Conservation (phyloP, 2,329 filamentous ascomycete genomes). For the Rhinocladiella similis region DNA sequence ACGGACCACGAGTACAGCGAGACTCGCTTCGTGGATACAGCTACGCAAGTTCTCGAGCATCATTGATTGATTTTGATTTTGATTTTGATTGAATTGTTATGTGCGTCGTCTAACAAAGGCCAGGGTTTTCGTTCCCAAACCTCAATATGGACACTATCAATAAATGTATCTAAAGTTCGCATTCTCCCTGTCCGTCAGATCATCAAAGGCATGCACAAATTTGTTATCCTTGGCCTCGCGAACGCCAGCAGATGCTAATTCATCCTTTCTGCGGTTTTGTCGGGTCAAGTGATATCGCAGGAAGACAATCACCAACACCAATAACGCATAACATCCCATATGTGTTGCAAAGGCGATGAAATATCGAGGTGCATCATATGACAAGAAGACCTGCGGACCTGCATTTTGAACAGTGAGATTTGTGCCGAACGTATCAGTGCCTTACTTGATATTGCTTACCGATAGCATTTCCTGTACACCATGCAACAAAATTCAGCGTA, state of each 20-base stretch:
- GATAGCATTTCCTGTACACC: constrained; percentile 68
- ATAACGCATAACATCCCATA: constrained; percentile 65
- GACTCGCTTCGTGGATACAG: too few species aligned
- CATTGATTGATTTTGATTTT: too few species aligned
- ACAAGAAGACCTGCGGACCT: constrained; percentile 65
- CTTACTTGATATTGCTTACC: neutral
- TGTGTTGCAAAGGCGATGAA: constrained; percentile 70
- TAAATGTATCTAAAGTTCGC: constrained; percentile 64
- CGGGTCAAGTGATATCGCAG: constrained; percentile 59
- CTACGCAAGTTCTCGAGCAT: neutral
- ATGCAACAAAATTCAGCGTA: constrained; percentile 69
- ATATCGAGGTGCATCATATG: constrained; percentile 63
- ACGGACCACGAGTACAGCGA: neutral
- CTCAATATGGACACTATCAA: constrained; percentile 29
- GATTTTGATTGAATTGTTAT: too few species aligned
- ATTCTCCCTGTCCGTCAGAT: constrained; percentile 69
- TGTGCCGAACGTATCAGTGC: too few species aligned
- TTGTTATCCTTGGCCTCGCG: constrained; percentile 10
- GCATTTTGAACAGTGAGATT: neutral
- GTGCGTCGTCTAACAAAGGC: too few species aligned
- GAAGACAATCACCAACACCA: constrained; percentile 59
- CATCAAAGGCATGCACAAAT: constrained; percentile 55
- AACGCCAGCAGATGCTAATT: constrained; percentile 32
- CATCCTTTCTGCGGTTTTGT: constrained; percentile 62
- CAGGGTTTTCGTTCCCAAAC: too few species aligned